Percentiles rank a stretch among this genome's conserved stretches.
Evolutionary conservation across 75 land plant species (phyloP).

Genomic region (Pinus taeda): DNA sequence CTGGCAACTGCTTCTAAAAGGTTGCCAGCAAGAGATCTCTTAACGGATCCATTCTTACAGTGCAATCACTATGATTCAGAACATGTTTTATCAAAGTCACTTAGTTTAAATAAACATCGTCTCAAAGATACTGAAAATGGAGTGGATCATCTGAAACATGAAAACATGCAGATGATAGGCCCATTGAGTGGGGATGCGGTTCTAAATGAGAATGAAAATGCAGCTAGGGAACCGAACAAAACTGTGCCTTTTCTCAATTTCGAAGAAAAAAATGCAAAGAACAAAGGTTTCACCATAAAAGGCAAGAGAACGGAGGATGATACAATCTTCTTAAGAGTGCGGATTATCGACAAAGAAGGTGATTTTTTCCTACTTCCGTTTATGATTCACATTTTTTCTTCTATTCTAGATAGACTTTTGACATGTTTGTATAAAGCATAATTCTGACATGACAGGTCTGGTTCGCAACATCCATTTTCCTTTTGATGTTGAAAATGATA

Average conservation of each 20-base stretch:
- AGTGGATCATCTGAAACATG: constrained; percentile 10
- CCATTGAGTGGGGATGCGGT: not conserved
- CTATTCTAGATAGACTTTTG: not conserved
- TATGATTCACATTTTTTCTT: not conserved
- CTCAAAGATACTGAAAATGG: constrained; percentile 10
- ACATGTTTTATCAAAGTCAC: not conserved
- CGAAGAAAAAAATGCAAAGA: constrained; percentile 2
- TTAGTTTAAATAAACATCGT: constrained; percentile 14
- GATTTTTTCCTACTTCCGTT: constrained; percentile 2
- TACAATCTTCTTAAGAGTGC: constrained; percentile 76
- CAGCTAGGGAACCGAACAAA: not conserved
- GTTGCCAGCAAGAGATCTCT: constrained; percentile 58
- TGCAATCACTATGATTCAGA: constrained; percentile 13
- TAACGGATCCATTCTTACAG: constrained; percentile 60
- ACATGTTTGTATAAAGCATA: not conserved
- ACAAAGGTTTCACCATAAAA: constrained; percentile 73
- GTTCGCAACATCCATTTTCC: constrained; percentile 58
- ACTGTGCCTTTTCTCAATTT: not conserved
- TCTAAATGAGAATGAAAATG: constrained; percentile 8
- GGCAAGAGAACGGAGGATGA: constrained; percentile 80
- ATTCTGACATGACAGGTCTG: constrained; percentile 29
- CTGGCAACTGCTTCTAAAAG: constrained; percentile 55
- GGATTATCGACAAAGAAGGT: constrained; percentile 76
- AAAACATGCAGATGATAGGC: constrained; percentile 25
- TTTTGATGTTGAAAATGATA: constrained; percentile 58